Evolutionary conservation across 108 stramenopile species (phyloP), one percentile per base, ranked within the genome.

Genomic region (Nannochloropsis gaditana): DNA sequence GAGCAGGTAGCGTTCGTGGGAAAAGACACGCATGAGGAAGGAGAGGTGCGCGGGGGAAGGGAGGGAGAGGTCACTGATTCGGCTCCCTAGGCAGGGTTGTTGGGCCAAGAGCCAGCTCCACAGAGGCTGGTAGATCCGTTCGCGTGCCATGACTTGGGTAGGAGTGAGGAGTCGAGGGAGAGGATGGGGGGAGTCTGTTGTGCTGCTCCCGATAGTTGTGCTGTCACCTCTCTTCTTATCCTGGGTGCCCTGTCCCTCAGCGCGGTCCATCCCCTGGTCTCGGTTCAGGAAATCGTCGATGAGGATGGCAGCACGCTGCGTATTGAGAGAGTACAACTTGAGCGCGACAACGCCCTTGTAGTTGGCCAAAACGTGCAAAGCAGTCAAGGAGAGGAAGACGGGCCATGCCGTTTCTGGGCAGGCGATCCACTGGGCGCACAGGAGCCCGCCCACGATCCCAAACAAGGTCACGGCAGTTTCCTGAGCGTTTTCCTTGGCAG

Each of bases 401-500:
- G 84, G 83, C 96, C 95, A 96, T 45, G 92, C 83, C 82, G 89
- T 44, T 11, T 10, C 5, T 21, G 81, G 79, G 9, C 79, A 19
- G 31, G 81, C 90, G 21, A 44, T 88, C 31, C 11, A 19, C 43
- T 44, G 81, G 10, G 81, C 44, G 11, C 44, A 19, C n/a, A 42
- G 15, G 19, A 94, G 86, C 19, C 95, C 96, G 21, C 92, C 85
- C 8, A 93, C 85, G 94, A 98, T 95, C 31, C 97, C 97, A 21
- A 96, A 80, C 21, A 98, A 86, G 43, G 94, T 95, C 5, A 97
- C 96, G n/a, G 95, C 85, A 0, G 96, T 96, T 87, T 98, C 97
- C 89, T 98, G 97, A 17, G 96, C 95, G 11, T 92, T 93, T 87
- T 98, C 97, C 88, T 98, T 98, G 85, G 96, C 94, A 85, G 90